Evolutionary conservation across 2,329 filamentous ascomycete genomes (phyloP), one percentile per base, ranked within the genome.

Genomic region (Penicillium sp.): DNA sequence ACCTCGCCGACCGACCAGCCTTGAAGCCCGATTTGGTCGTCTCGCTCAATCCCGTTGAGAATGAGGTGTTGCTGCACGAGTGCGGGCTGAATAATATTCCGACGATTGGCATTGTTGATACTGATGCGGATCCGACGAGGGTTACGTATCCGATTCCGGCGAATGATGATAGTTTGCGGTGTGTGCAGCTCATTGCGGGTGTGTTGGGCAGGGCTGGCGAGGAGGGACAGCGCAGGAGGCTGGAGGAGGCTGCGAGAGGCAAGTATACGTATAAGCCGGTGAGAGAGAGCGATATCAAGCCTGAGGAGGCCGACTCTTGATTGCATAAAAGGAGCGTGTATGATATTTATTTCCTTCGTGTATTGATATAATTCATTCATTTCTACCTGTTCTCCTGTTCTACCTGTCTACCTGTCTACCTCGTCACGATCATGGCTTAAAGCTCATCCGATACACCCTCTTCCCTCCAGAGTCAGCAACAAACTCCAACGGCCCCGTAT

Each of bases 101-200:
- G 1, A 97, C 94, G 0, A 94, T 99, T 66, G 94, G 93, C 47
- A 81, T 99, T 57, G 88, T 97, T 63, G 94, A 99, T 73, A 97
- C 94, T 1, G 89, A 99, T 72, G 87, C 86, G 2, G 89, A 97
- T 73, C 90, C 94, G 0, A 90, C 90, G 0, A 93, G 90, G 84
- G 91, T 97, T 51, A 97, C 94, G 3, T 99, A 99, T 70, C 89
- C 90, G 14, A 97, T 99, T 64, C 94, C 94, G 1, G 91, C 91
- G 51, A 99, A 99, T 72, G 94, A 99, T 69, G 94, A 99, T 80
- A 96, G 91, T 83, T 74, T 96, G 63, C 88, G 94, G 59, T 87
- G 87, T 62, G 83, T 91, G 50, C 84, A 88, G 64, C 81, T 97
- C 59, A 90, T 99, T 64, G 89, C 87, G 3, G 91, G 91, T 53